Evolutionary conservation across 2,329 filamentous ascomycete genomes (phyloP).

Genomic region (Pezicula neosporulosa): DNA sequence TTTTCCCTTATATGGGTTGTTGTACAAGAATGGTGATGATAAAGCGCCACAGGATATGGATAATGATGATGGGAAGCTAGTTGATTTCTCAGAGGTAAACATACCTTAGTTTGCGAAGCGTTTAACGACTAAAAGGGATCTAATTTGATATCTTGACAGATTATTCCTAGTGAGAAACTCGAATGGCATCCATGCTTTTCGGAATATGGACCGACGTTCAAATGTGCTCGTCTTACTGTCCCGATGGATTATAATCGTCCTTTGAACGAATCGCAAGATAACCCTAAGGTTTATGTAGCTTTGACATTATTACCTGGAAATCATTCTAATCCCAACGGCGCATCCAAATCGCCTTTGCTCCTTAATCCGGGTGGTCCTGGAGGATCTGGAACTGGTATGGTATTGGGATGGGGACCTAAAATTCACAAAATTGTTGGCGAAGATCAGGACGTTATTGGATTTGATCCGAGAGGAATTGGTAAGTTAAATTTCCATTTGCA

Average conservation of each 20-base stretch:
- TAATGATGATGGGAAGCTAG: neutral
- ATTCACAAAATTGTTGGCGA: slow-evolving; percentile 32
- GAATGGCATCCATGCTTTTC: slow-evolving; percentile 40
- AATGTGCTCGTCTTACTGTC: slow-evolving; percentile 42
- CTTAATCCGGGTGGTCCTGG: slow-evolving; percentile 42
- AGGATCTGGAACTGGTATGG: slow-evolving; percentile 26
- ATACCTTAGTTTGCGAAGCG: no score
- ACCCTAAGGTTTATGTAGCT: slow-evolving; percentile 2
- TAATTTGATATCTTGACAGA: slow-evolving; percentile 23
- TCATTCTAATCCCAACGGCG: slow-evolving; percentile 12
- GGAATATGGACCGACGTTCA: slow-evolving; percentile 19
- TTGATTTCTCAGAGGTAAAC: neutral
- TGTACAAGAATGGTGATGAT: neutral
- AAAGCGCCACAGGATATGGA: no score
- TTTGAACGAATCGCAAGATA: slow-evolving; percentile 25
- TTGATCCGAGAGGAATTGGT: slow-evolving; percentile 45
- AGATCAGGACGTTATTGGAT: slow-evolving; percentile 38
- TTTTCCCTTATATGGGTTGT: neutral
- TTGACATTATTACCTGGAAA: slow-evolving; percentile 1
- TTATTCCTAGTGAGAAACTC: slow-evolving; percentile 40
- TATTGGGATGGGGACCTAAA: neutral
- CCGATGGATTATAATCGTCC: slow-evolving; percentile 44
- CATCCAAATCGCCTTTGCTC: slow-evolving; percentile 33
- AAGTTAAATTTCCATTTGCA: no score
- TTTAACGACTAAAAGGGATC: no score